phyloP scores from a whole-genome alignment of 208 protist genomes.

The Leishmania braziliensis region DNA sequence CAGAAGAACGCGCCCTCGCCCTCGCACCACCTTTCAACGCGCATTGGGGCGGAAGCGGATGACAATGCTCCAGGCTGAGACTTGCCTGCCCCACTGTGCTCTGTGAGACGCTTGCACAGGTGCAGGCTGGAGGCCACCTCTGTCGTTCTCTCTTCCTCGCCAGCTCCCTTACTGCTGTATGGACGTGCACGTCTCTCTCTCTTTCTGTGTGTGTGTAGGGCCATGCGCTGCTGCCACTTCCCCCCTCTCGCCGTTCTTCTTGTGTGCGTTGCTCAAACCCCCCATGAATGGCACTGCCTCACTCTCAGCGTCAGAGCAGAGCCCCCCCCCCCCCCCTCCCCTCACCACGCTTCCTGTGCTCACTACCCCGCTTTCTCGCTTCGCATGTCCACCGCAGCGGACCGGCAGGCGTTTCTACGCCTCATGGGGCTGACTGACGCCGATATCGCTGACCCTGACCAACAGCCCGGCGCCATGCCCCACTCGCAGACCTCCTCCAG shows the following conservation, averaged over 20 bases:
- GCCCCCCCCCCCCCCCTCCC: not conserved
- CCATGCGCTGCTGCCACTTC: not conserved
- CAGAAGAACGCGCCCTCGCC: not conserved
- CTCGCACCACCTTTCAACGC: not conserved
- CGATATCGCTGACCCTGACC: constrained; percentile 65
- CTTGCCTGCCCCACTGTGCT: not conserved
- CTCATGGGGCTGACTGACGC: constrained; percentile 73
- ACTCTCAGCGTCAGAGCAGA: not conserved
- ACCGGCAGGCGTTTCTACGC: constrained; percentile 77
- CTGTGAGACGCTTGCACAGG: not conserved
- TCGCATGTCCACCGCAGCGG: constrained; percentile 28
- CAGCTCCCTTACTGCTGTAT: not conserved
- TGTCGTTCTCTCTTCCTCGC: not conserved
- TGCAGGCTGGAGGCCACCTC: not conserved
- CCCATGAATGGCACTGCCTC: not conserved
- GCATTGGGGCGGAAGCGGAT: not conserved
- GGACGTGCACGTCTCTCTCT: not conserved
- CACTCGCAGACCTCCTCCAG: not conserved
- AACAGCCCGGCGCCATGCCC: not conserved
- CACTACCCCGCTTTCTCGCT: constrained; percentile 10
- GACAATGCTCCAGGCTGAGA: not conserved
- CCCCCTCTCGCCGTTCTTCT: not conserved
- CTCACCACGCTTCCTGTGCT: not conserved
- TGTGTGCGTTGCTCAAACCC: not conserved
- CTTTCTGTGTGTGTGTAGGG: not conserved